phyloP scores from a whole-genome alignment of 2,329 filamentous ascomycete species.

The Alternaria burnsii region DNA sequence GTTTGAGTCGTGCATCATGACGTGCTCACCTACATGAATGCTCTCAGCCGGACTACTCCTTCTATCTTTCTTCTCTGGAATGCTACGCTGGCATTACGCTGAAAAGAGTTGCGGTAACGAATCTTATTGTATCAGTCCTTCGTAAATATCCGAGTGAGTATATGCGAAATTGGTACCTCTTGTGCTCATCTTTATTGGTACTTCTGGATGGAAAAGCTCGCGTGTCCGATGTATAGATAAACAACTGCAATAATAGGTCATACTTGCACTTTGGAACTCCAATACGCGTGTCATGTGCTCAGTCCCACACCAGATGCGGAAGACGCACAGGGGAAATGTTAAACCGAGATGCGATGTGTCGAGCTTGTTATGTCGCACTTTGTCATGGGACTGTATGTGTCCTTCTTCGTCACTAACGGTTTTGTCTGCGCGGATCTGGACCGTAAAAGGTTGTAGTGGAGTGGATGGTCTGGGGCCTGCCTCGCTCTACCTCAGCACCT shows the following conservation, averaged over 20 bases:
- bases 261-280: background rate
- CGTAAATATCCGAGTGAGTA: background rate
- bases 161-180: background rate
- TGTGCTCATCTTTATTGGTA: background rate
- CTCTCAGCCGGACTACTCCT: background rate
- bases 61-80: background rate
- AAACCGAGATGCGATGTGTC: background rate
- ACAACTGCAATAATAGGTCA: background rate
- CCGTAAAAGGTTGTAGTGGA: background rate
- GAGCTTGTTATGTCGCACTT: background rate
- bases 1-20: background rate
- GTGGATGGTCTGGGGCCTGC: background rate
- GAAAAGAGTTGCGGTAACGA: background rate
- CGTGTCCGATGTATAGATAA: background rate
- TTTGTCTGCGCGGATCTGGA: slow-evolving; percentile 4
- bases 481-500: background rate
- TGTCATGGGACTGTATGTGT: background rate
- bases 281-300: no score
- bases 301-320: background rate
- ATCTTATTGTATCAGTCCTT: background rate
- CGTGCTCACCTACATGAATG: background rate
- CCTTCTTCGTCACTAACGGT: background rate
- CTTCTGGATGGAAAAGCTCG: background rate
- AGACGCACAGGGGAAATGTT: background rate
- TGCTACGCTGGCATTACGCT: background rate